Evolutionary conservation across 1,284 basidiomycete species (phyloP).

Genomic region (Sporisorium scitamineum): DNA sequence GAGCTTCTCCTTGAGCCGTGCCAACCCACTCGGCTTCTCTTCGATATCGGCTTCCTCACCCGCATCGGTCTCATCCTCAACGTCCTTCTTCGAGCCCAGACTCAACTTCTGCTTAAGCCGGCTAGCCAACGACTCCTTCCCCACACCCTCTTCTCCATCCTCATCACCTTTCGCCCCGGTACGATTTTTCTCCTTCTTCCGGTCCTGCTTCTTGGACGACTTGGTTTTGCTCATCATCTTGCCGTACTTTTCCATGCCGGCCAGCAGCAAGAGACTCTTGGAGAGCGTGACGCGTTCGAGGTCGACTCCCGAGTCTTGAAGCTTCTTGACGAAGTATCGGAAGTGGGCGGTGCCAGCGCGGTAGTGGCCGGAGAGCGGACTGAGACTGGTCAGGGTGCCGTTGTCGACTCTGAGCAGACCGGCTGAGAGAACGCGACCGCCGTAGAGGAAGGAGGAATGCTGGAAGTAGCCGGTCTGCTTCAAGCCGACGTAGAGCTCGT

Average conservation of each 20-base stretch:
- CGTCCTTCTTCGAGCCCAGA: conserved; percentile 13
- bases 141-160: neutral
- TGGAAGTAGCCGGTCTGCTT: conserved; percentile 65
- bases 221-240: conserved; percentile 52
- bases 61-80: conserved; percentile 1
- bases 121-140: conserved; percentile 14
- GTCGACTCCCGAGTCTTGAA: conserved; percentile 56
- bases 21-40: conserved; percentile 20
- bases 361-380: conserved; percentile 60
- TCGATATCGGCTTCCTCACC: conserved; percentile 23
- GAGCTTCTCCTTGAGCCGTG: conserved; percentile 27
- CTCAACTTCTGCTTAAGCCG: conserved; percentile 22
- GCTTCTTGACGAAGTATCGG: conserved; percentile 57
- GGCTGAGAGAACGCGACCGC: conserved; percentile 57
- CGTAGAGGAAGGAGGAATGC: conserved; percentile 61
- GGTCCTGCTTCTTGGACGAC: conserved; percentile 23
- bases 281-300: conserved; percentile 53
- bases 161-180: conserved; percentile 11
- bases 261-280: conserved; percentile 53
- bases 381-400: conserved; percentile 50
- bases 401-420: conserved; percentile 57
- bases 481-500: conserved; percentile 60
- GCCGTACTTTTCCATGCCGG: conserved; percentile 60
- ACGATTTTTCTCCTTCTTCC: conserved; percentile 25
- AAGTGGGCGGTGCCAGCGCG: conserved; percentile 57